Evolutionary conservation across 441 rosid species (phyloP).

Genomic region (Croton setiger): DNA sequence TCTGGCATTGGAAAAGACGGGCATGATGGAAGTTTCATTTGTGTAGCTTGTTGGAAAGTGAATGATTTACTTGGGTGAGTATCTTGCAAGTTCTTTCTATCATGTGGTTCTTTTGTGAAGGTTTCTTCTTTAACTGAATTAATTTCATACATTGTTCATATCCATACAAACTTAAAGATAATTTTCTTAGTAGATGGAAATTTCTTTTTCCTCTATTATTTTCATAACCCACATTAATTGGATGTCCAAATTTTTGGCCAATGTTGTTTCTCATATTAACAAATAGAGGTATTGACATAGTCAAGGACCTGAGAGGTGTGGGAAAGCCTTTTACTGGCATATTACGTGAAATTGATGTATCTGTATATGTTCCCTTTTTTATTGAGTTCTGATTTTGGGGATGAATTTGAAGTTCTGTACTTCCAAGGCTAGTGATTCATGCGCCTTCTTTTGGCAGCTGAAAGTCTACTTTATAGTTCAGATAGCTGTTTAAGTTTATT

Average conservation of each 20-base stretch:
- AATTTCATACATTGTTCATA: not conserved
- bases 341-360: not conserved
- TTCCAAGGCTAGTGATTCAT: not conserved
- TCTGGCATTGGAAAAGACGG: conserved; percentile 65
- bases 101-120: not conserved
- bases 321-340: not conserved
- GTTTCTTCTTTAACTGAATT: not conserved
- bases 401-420: not conserved
- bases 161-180: not conserved
- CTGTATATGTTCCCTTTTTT: not conserved
- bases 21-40: conserved; percentile 69
- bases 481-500: not conserved
- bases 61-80: conserved; percentile 86
- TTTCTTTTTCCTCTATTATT: not conserved
- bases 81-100: conserved; percentile 4
- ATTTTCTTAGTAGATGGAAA: too few relatives aligned
- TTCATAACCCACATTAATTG: not conserved
- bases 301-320: too few relatives aligned
- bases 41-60: conserved; percentile 70
- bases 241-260: not conserved
- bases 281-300: not conserved
- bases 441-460: not conserved
- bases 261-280: not conserved
- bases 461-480: not conserved
- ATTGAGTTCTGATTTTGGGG: not conserved